Conservation (phyloP, 768 basidiomycete genomes). For the Tremella mesenterica region DNA sequence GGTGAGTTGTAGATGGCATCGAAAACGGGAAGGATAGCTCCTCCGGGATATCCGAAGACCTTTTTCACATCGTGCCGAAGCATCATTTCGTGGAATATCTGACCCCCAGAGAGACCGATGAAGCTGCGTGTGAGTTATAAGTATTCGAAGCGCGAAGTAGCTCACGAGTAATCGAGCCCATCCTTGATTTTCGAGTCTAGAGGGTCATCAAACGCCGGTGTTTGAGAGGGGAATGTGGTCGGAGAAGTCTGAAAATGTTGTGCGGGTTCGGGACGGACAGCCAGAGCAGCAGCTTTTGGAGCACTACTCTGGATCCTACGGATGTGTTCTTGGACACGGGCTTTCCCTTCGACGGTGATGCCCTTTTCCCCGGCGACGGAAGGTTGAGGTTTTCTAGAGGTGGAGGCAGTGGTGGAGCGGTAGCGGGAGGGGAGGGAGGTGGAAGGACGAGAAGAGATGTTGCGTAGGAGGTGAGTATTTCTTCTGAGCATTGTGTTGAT, state of each 20-base stretch:
- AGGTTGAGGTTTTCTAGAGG: no score
- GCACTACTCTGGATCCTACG: constrained; percentile 66
- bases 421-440: neutral
- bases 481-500: neutral
- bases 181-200: constrained; percentile 21
- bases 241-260: constrained; percentile 47
- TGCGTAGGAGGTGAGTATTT: neutral
- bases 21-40: constrained; percentile 98
- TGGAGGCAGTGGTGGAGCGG: neutral
- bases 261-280: constrained; percentile 58
- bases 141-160: neutral
- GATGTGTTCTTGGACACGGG: constrained; percentile 67
- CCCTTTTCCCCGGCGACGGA: no score
- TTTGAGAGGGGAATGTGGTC: constrained; percentile 18
- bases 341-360: constrained; percentile 65
- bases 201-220: constrained; percentile 22
- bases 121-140: constrained; percentile 51
- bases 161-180: constrained; percentile 39
- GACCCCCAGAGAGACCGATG: constrained; percentile 85
- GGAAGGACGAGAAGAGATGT: neutral
- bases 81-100: constrained; percentile 99
- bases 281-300: constrained; percentile 51
- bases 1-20: constrained; percentile 96
- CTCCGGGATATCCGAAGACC: constrained; percentile 95
- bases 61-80: constrained; percentile 91